A percentile compares a stretch with the other conserved stretches of the same genome.
phyloP scores from a whole-genome alignment of 768 basidiomycete genomes.

The Amanita muscaria region DNA sequence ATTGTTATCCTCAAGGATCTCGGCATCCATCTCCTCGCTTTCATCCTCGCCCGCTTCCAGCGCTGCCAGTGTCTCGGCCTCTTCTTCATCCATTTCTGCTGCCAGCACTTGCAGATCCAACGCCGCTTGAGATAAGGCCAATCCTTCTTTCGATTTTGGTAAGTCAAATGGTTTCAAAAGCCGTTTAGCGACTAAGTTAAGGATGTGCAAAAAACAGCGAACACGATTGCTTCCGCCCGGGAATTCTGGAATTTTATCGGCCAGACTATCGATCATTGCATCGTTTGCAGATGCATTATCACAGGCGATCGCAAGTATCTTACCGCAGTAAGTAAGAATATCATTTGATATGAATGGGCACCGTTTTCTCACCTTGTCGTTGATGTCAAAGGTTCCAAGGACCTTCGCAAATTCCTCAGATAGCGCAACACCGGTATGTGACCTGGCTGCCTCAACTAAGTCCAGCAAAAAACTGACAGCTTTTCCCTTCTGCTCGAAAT shows the following conservation, averaged over 20 bases:
- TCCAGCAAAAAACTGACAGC: slow-evolving; percentile 24
- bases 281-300: neutral
- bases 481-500: slow-evolving; percentile 21
- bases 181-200: too few species aligned
- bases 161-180: too few species aligned
- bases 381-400: slow-evolving; percentile 15
- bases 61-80: too few species aligned
- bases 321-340: too few species aligned
- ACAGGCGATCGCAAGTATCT: neutral
- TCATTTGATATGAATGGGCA: slow-evolving; percentile 11
- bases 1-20: too few species aligned
- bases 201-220: slow-evolving; percentile 29
- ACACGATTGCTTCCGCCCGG: slow-evolving; percentile 18
- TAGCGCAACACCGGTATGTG: slow-evolving; percentile 27
- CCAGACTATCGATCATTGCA: slow-evolving; percentile 25
- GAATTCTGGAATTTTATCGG: slow-evolving; percentile 19
- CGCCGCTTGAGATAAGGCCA: too few species aligned
- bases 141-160: slow-evolving; percentile 10
- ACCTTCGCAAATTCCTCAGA: slow-evolving; percentile 24
- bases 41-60: too few species aligned
- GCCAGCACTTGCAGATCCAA: too few species aligned
- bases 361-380: too few species aligned
- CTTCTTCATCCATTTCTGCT: too few species aligned
- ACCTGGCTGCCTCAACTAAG: slow-evolving; percentile 27
- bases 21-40: too few species aligned